Percentiles rank a stretch among this genome's conserved stretches.
phyloP scores from a whole-genome alignment of 805 yeast species.

The Candida chauliodis region DNA sequence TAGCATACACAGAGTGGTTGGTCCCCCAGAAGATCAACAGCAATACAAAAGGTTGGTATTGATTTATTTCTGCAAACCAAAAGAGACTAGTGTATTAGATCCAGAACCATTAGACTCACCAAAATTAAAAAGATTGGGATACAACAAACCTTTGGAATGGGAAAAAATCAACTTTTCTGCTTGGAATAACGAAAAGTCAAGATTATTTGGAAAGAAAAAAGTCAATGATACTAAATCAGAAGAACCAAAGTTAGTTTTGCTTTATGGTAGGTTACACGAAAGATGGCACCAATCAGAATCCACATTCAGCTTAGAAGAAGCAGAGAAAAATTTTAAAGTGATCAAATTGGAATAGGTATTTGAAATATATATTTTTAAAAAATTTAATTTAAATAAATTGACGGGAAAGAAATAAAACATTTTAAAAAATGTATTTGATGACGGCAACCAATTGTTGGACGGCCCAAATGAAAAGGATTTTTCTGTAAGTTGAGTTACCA shows the following conservation, averaged over 20 bases:
- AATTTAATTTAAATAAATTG: not conserved
- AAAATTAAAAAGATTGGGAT: conserved; percentile 20
- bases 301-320: conserved; percentile 23
- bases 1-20: conserved; percentile 24
- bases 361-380: not conserved
- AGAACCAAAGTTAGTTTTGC: conserved; percentile 33
- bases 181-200: conserved; percentile 42
- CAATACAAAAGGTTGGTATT: conserved; percentile 20
- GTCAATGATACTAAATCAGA: conserved; percentile 32
- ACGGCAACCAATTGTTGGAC: conserved; percentile 8
- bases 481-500: conserved; percentile 8
- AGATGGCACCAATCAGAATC: conserved; percentile 39
- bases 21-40: conserved; percentile 25
- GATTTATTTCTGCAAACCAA: conserved; percentile 24
- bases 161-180: conserved; percentile 22
- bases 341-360: conserved; percentile 12
- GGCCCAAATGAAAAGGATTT: conserved; percentile 10
- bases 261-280: conserved; percentile 41
- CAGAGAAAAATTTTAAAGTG: conserved; percentile 20
- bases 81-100: conserved; percentile 17
- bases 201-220: conserved; percentile 39
- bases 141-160: conserved; percentile 23
- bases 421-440: conserved; percentile 8
- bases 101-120: conserved; percentile 25
- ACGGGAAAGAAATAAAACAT: conserved; percentile 1